Percentiles rank a stretch among this genome's conserved stretches.
Evolutionary conservation across 1,284 basidiomycete genomes (phyloP).

Genomic region (Flammula alnicola): DNA sequence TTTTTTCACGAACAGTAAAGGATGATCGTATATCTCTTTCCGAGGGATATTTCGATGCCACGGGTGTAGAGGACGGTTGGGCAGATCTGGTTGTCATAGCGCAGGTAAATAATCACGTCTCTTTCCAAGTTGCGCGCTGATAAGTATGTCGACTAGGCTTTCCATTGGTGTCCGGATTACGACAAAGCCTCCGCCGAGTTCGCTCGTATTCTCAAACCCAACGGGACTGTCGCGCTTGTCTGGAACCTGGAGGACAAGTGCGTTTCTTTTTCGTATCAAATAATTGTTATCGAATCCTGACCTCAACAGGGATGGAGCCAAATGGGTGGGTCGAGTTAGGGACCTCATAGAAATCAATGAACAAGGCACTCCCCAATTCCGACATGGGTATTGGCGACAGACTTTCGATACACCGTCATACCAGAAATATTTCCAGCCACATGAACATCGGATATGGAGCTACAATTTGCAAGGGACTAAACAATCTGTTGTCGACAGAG

Average conservation of each 20-base stretch:
- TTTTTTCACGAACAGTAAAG: slow-evolving; percentile 54
- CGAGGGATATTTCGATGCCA: slow-evolving; percentile 70
- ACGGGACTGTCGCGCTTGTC: slow-evolving; percentile 66
- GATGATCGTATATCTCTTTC: slow-evolving; percentile 55
- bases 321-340: slow-evolving; percentile 73
- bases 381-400: slow-evolving; percentile 69
- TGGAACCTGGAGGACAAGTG: slow-evolving; percentile 84
- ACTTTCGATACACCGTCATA: slow-evolving; percentile 64
- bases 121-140: neutral
- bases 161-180: slow-evolving; percentile 83
- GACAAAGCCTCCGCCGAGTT: slow-evolving; percentile 69
- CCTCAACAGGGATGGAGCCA: slow-evolving; percentile 52
- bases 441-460: slow-evolving; percentile 56
- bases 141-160: slow-evolving; percentile 53
- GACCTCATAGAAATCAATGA: slow-evolving; percentile 71
- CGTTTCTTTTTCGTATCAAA: slow-evolving; percentile 14
- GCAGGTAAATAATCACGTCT: slow-evolving; percentile 51
- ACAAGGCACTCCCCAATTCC: slow-evolving; percentile 72
- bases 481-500: slow-evolving; percentile 62
- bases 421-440: slow-evolving; percentile 53
- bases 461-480: slow-evolving; percentile 53
- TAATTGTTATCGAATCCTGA: neutral
- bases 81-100: slow-evolving; percentile 77
- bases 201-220: slow-evolving; percentile 69
- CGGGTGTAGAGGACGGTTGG: slow-evolving; percentile 62